A percentile compares a stretch with the other conserved stretches of the same genome.
phyloP scores from a whole-genome alignment of 2,329 filamentous ascomycete species.

The Penicillium sclerotiorum region DNA sequence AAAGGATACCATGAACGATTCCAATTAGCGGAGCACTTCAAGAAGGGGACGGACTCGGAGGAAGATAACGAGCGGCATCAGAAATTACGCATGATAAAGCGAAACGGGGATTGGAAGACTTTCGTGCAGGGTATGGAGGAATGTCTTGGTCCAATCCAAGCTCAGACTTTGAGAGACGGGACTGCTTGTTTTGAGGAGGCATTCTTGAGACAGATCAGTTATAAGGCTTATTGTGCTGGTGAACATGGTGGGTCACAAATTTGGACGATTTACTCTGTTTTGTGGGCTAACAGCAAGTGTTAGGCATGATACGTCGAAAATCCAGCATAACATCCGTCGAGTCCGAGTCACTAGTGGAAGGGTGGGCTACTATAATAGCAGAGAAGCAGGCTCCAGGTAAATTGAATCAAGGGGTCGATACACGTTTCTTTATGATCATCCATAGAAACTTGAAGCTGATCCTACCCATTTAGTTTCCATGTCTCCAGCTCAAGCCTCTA shows the following conservation, averaged over 20 bases:
- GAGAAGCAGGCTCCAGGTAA: too few relatives aligned
- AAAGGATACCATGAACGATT: slow-evolving; percentile 2
- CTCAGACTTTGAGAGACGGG: background rate
- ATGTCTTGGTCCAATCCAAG: background rate
- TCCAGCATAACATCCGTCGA: too few relatives aligned
- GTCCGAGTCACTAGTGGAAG: too few relatives aligned
- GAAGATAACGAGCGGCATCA: background rate
- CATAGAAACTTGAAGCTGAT: background rate
- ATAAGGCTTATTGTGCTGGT: background rate
- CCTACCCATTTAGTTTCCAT: background rate
- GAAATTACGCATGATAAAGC: background rate
- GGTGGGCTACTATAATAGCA: too few relatives aligned
- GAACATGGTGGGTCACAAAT: background rate
- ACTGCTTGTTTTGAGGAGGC: background rate
- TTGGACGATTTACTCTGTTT: too few relatives aligned
- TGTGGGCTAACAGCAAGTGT: too few relatives aligned
- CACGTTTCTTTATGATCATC: too few relatives aligned
- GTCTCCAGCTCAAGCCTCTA: background rate
- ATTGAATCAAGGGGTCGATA: too few relatives aligned
- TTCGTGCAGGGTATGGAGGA: slow-evolving; percentile 3
- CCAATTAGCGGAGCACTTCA: background rate
- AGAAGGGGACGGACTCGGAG: background rate
- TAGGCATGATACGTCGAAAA: too few relatives aligned
- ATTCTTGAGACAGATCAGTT: background rate
- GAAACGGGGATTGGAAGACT: slow-evolving; percentile 1